These are phyloP conservation scores for Phytopythium chamaehyphon DNA, from an alignment of 352 stramenopile genomes.

Conservation along the genomic window DNA sequence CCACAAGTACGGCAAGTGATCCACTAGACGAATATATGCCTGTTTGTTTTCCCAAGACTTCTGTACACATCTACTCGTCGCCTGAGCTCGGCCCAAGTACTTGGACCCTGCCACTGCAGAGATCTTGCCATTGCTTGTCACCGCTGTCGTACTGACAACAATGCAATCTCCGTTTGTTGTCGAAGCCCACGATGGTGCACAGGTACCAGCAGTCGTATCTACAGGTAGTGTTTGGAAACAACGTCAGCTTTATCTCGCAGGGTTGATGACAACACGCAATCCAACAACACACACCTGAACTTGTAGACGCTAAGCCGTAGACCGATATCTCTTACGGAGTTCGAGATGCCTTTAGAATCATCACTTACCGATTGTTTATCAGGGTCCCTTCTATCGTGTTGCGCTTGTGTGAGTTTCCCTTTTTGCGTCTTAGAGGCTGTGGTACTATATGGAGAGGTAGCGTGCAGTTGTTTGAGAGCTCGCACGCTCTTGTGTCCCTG, in stretches of 20 bases:
- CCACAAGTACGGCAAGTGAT: constrained; percentile 87
- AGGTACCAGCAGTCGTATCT: constrained; percentile 83
- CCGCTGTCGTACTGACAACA: constrained; percentile 80
- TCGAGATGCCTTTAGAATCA: constrained; percentile 16
- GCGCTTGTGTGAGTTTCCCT: constrained; percentile 4
- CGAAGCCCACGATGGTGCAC: constrained; percentile 71
- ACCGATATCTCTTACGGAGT: constrained; percentile 63
- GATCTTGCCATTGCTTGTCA: constrained; percentile 79
- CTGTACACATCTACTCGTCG: no score
- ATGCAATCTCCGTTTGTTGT: constrained; percentile 65
- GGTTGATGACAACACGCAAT: background rate
- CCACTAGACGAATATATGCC: constrained; percentile 24
- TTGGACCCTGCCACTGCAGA: constrained; percentile 44
- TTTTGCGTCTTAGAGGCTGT: constrained; percentile 13
- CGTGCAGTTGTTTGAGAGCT: constrained; percentile 57
- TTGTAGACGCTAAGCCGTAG: constrained; percentile 64
- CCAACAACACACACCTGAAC: constrained; percentile 27
- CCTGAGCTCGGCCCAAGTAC: constrained; percentile 26
- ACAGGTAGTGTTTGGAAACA: no score
- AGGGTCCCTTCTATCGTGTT: background rate
- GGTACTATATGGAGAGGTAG: constrained; percentile 50
- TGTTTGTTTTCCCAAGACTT: no score
- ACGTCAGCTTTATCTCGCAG: no score
- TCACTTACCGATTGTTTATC: background rate
- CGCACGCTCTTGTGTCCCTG: constrained; percentile 66